Base-by-base conservation (phyloP, 2,329 filamentous ascomycete genomes). In the Dothidotthia symphoricarpi region DNA sequence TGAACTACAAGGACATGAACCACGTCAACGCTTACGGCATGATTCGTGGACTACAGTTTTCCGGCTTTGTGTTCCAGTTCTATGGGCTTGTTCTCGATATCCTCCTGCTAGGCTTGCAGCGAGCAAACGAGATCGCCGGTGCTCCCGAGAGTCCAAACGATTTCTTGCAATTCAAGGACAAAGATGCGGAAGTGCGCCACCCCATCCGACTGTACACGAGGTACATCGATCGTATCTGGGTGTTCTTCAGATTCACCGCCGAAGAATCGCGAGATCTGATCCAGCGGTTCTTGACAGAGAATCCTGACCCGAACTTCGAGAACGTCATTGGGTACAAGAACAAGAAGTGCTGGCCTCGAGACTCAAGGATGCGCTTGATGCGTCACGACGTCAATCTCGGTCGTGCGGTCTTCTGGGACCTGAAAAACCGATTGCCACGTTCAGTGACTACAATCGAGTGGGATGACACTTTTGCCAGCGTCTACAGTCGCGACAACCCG, bases 1-100 rank as follows among this genome's bases (percentile, higher is more conserved):
- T 98, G 47, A 96, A 94, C 47, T 98, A 98, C 76, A 98, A 98
- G 74, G 93, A 98, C 58, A 98, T 98, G 93, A 97, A 96, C 63
- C 93, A 98, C 61, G 93, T 94, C 63, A 98, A 98, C 71, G 94
- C 88, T 63, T 98, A 97, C 63, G 93, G 93, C 54, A 86, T 98
- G 85, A 96, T 98, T 58, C 88, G 93, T 59, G 93, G 94, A 54
- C 77, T 98, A 12, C 94, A 98, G 53, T 98, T 98, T 71, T 96
- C 93, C 2, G 93, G 88, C 0, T 98, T 98, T 48, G 93, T 98
- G 15, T 98, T 98, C 78, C 93, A 98, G 64, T 98, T 90, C 75
- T 98, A 98, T 57, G 93, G 94, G 31, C 75, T 98, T 45, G 91
- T 98, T 42, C 82, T 98, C 36, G 93, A 98, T 70, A 77, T 98